These are phyloP conservation scores for Fonsecaea pedrosoi DNA, from an alignment of 2,329 filamentous ascomycete genomes.

Conservation along the genomic window DNA sequence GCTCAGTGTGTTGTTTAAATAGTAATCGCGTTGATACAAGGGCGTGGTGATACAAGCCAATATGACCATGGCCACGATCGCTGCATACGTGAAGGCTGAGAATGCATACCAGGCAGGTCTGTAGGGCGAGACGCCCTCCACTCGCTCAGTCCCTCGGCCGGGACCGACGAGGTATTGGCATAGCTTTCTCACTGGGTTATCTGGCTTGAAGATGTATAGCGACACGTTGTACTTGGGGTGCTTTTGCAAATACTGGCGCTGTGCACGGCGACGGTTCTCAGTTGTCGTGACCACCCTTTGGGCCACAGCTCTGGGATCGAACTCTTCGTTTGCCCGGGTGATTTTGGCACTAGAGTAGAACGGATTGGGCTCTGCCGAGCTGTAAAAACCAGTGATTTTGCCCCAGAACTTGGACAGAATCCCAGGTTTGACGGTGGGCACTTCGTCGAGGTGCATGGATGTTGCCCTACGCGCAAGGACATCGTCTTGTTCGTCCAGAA, in stretches of 20 bases:
- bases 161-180: slow-evolving; percentile 93
- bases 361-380: slow-evolving; percentile 81
- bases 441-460: slow-evolving; percentile 45
- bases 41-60: slow-evolving; percentile 94
- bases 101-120: slow-evolving; percentile 91
- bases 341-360: slow-evolving; percentile 87
- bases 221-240: slow-evolving; percentile 94
- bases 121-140: slow-evolving; percentile 88
- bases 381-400: slow-evolving; percentile 63
- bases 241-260: slow-evolving; percentile 85
- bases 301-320: slow-evolving; percentile 87
- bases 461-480: slow-evolving; percentile 40
- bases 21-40: slow-evolving; percentile 89
- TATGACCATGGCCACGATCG: slow-evolving; percentile 97
- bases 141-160: slow-evolving; percentile 81
- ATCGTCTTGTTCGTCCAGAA: slow-evolving; percentile 75
- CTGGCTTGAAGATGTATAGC: slow-evolving; percentile 81
- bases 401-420: slow-evolving; percentile 67
- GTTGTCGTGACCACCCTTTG: slow-evolving; percentile 86
- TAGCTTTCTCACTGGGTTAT: slow-evolving; percentile 76
- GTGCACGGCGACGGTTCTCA: slow-evolving; percentile 81
- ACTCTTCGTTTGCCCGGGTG: slow-evolving; percentile 72
- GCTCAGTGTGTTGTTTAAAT: slow-evolving; percentile 64
- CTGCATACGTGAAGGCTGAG: slow-evolving; percentile 90
- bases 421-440: slow-evolving; percentile 62